Base-by-base conservation (phyloP, 1,284 basidiomycete species). In the Boletellus deceptivus region DNA sequence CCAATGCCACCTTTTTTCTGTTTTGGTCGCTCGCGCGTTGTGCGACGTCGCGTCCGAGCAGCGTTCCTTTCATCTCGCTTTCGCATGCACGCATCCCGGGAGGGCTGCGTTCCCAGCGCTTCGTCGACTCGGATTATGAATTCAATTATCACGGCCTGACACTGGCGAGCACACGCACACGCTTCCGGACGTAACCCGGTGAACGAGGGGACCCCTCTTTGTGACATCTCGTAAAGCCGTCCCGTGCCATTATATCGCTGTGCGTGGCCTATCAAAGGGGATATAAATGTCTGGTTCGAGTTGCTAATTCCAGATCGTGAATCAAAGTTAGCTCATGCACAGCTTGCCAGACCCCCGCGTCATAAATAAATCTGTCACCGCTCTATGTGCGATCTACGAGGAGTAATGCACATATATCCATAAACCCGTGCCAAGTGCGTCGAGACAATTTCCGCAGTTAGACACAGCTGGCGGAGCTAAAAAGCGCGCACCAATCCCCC, bases 361-460 rank as follows among this genome's bases (percentile, higher is more conserved):
- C 49, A 36, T 29, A 6, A 24, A 31, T 33, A 25, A 25, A 4
- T 40, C 11, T 39, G 20, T 25, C 35, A 5, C 48, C 49, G 56
- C 53, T 52, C 49, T 60, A 55, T 25, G 11, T 48, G 53, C 59
- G 52, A 59, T 50, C 49, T 44, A 36, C 44, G 43, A 47, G 27
- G 37, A n/a, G 18, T 50, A 39, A 54, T 53, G 22, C 40, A 40
- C 39, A 27, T 47, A 37, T 50, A 50, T 25, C 25, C 53, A 54
- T 57, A 46, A 41, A 53, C 43, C 58, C 53, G 41, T 53, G 49
- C 35, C 52, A 55, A 52, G 60, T 20, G 4, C 46, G 55, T 58
- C 56, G 38, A 53, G 38, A 37, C 53, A 62, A 64, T 65, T 55
- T 64, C 65, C 62, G 60, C 61, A 64, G 63, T 64, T 55, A 54